Percentiles rank a stretch among this genome's conserved stretches.
Conservation (phyloP, 176 grass and related monocot species). For the Bromus sterilis region DNA sequence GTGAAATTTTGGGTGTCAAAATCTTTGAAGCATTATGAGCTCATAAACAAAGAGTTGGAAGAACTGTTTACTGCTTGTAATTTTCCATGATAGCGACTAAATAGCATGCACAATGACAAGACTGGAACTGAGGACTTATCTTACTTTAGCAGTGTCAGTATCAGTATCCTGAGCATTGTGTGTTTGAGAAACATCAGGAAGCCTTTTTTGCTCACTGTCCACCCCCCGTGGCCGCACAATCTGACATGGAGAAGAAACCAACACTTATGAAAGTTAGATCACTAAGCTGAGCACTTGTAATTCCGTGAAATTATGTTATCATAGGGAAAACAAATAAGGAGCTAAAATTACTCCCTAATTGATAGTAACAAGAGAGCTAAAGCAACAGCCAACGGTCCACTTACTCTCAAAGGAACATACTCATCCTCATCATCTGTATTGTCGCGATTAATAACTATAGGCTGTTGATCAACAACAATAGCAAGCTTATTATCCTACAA, state of each 20-base stretch:
- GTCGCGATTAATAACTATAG: not conserved
- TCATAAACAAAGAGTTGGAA: not conserved
- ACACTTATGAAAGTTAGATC: not conserved
- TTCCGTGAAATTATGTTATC: not conserved
- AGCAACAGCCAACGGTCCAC: not conserved
- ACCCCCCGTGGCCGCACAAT: not conserved
- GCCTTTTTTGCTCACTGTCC: not conserved
- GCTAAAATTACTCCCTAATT: not conserved
- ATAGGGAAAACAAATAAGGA: not conserved
- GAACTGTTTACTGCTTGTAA: not conserved
- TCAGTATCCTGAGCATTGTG: not conserved
- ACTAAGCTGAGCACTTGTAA: not conserved
- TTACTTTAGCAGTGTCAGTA: conserved; percentile 4
- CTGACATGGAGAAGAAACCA: not conserved
- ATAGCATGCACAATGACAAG: not conserved
- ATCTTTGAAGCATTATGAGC: not conserved
- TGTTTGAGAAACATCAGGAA: not conserved
- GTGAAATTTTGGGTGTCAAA: not conserved
- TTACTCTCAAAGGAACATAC: conserved; percentile 1
- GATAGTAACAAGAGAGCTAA: not conserved
- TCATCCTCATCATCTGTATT: not conserved
- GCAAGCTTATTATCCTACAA: conserved; percentile 6
- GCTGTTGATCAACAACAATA: not conserved
- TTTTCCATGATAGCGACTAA: not conserved
- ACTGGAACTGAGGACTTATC: not conserved